Evolutionary conservation across 2,329 filamentous ascomycete genomes (phyloP), one percentile per base, ranked within the genome.

Genomic region (Pseudogymnoascus verrucosus): DNA sequence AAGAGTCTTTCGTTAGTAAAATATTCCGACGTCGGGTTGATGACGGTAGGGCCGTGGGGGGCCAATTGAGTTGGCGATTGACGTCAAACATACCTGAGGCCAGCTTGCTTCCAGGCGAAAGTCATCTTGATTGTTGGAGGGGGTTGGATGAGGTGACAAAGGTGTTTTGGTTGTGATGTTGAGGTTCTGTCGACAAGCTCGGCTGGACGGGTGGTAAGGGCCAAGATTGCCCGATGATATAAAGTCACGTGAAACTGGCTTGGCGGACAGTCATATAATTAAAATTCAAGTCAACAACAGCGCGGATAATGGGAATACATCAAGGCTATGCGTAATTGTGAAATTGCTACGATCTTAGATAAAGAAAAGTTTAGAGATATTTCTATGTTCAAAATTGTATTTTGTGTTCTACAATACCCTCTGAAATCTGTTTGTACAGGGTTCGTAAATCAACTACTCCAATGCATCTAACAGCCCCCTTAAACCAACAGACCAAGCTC

Each of bases 21-120:
- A 62, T 47, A 66, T 65, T 63, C 57, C 60, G 23, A 28, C 19
- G 19, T 34, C 66, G 34, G 57, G 42, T 62, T 16, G 14, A 31
- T 28, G 63, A 8, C 19, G 42, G 60, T 31, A 28, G 61, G 23
- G 37, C 34, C 60, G 40, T 61, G 8, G 37, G 19, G 23, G 65
- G 74, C 73, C 69, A 66, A 66, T 70, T 65, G 63, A 12, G 37
- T 10, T 14, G 36, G 37, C 62, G 23, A 23, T 59, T 44, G 10
- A 54, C 23, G 12, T 3, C 34, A 10, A 31, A 71, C 72, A 44
- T 74, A 74, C 73, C 72, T 96, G 77, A 98, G 84, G 80, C 95
- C 95, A 78, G 95, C 91, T 76, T 93, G 87, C 90, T 97, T 98
- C 95, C 93, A 99, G 77, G 93, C 91, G 83, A 93, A 93, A 81